Evolutionary conservation across 495 filamentous ascomycete species (phyloP), one percentile per base, ranked within the genome.

Genomic region (Immersiella caudata): DNA sequence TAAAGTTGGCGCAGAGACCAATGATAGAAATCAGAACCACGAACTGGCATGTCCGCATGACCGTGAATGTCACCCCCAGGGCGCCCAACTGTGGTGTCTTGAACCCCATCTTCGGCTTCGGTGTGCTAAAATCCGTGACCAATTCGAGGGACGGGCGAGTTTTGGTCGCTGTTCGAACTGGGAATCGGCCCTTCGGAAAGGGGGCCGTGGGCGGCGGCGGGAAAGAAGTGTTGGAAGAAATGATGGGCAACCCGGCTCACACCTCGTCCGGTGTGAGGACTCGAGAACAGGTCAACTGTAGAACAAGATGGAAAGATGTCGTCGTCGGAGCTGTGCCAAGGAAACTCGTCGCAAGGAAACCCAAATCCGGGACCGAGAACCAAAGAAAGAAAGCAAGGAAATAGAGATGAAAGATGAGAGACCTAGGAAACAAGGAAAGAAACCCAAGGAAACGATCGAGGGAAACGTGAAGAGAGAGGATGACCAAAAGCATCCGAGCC

Each of bases 1-100:
- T 88, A 80, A 97, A 94, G 75, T 92, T 92, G 64, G 92, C 86
- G 0, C 86, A 88, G 68, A 97, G 86, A 60, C 93, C 93, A 72
- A 97, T 90, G 68, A 93, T 87, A 56, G 87, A 83, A 69, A 97
- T 86, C 67, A 98, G 88, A 22, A 84, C 89, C 59, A 88, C 80
- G 57, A 85, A 81, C 75, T 97, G 89, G 66, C 94, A 83, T 25
- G 86, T 81, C 29, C 94, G 87, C 68, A 90, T 85, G 65, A 90
- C 74, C 35, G 88, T 87, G 83, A 96, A 97, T 67, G 87, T 91
- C 61, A 87, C 86, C 69, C 91, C 92, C 56, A 96, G 81, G 71
- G 90, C 91, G 70, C 94, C 93, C 73, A 92, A 84, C 82, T 29
- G 88, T 83, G 69, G 91, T 84, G 88, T 59, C 25, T 70, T 88